Evolutionary conservation across 2,329 filamentous ascomycete species (phyloP).

Genomic region (Botrytis galanthina): DNA sequence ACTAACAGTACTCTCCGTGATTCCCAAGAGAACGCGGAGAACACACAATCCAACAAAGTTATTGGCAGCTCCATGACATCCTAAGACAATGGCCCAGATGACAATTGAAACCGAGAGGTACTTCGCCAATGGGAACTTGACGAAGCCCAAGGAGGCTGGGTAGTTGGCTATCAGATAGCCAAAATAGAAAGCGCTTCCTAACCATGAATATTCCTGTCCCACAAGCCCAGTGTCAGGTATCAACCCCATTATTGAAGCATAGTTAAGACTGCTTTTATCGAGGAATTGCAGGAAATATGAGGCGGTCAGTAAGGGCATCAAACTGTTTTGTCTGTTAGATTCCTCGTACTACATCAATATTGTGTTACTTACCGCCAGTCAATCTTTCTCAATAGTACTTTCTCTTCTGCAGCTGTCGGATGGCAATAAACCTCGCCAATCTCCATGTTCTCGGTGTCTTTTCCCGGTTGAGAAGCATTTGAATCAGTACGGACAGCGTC

Average conservation of each 20-base stretch:
- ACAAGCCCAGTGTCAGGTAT: slow-evolving; percentile 43
- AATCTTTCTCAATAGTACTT: slow-evolving; percentile 3
- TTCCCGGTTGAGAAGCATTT: neutral
- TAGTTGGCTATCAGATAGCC: slow-evolving; percentile 34
- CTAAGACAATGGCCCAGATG: slow-evolving; percentile 56
- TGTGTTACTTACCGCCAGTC: neutral
- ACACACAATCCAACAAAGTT: slow-evolving; percentile 30
- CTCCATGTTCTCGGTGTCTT: neutral
- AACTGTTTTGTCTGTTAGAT: neutral
- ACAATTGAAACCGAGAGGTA: slow-evolving; percentile 61
- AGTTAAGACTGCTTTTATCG: slow-evolving; percentile 18
- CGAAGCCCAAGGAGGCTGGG: slow-evolving; percentile 23
- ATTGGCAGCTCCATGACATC: slow-evolving; percentile 21
- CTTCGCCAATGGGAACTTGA: slow-evolving; percentile 52
- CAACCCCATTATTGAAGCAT: slow-evolving; percentile 48
- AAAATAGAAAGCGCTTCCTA: slow-evolving; percentile 47
- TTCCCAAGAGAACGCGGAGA: slow-evolving; percentile 35
- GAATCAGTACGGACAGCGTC: neutral
- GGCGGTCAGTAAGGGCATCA: slow-evolving; percentile 11
- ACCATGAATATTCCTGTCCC: slow-evolving; percentile 47
- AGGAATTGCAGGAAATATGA: slow-evolving; percentile 16
- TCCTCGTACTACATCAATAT: neutral
- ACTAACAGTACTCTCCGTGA: slow-evolving; percentile 32
- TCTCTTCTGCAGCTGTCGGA: neutral
- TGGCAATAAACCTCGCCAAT: neutral